Evolutionary conservation across 805 yeast genomes (phyloP), one percentile per base, ranked within the genome.

Genomic region (Metschnikowia anglica): DNA sequence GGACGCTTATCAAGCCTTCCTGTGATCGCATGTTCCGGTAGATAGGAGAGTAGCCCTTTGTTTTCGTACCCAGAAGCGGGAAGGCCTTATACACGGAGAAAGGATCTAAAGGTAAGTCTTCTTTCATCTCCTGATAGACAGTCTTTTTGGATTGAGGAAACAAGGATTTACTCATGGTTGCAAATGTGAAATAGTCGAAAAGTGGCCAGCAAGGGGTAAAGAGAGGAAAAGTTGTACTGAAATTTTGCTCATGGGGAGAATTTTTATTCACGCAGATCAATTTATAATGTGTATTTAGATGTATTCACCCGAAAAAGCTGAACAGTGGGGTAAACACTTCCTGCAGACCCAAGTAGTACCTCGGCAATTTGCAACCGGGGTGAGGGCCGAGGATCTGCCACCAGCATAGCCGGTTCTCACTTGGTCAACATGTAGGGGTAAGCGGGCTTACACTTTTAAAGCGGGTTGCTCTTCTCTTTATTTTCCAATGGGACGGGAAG

Each of bases 11-110:
- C 37, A 52, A 45, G 6, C 39, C 41, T 2, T 44, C 37, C n/a
- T 33, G 46, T 4, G 51, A 24, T 31, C n/a, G 21, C 27, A 15
- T 39, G 30, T 52, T 52, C 18, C 55, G 39, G 39, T 47, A 52
- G n/a, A 49, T 26, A 10, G 46, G 30, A 19, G 54, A 49, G 37
- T 33, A 52, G n/a, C 54, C 53, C 5, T 39, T 37, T 27, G 35
- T 40, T 23, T 47, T 37, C 13, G 51, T 32, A 2, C 53, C 53
- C 9, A 37, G 43, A 12, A 51, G 31, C 4, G 52, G 45, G n/a
- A 21, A 19, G 9, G 54, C 54, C 27, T 40, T 39, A 11, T 37
- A 33, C 39, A 41, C n/a, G 3, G 32, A 10, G 3, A 17, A 35
- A 12, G 39, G 38, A 33, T 45, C 47, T 20, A 48, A 9, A 19